phyloP scores from a whole-genome alignment of 352 stramenopile species.

The Albugo candida region DNA sequence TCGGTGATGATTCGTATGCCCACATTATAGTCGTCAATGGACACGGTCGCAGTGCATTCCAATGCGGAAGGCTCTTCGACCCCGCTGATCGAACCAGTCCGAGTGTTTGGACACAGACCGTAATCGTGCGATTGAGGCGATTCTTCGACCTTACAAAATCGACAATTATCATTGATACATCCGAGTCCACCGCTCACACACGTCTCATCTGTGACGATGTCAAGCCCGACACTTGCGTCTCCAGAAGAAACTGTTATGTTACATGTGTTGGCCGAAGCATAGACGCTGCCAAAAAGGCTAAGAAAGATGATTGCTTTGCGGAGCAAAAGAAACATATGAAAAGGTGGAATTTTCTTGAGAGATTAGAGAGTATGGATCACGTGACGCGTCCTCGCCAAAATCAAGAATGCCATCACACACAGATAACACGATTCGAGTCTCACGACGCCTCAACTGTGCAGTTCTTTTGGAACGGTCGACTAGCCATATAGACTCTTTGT shows the following conservation, averaged over 20 bases:
- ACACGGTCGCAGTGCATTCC: constrained; percentile 2
- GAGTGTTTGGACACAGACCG: constrained; percentile 9
- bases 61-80: background rate
- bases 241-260: constrained; percentile 10
- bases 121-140: constrained; percentile 15
- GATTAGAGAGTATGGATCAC: too few relatives aligned
- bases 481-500: too few relatives aligned
- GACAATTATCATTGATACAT: constrained; percentile 17
- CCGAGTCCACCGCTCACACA: constrained; percentile 14
- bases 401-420: too few relatives aligned
- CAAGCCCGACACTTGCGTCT: constrained; percentile 13
- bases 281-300: too few relatives aligned
- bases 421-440: too few relatives aligned
- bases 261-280: background rate
- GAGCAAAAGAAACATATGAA: too few relatives aligned
- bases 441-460: too few relatives aligned
- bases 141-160: constrained; percentile 18
- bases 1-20: constrained; percentile 4
- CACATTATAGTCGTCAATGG: constrained; percentile 4
- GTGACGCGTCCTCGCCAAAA: too few relatives aligned
- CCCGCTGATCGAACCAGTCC: background rate
- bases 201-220: constrained; percentile 13
- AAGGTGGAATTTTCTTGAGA: too few relatives aligned
- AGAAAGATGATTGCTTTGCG: too few relatives aligned
- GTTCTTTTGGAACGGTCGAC: too few relatives aligned